These are phyloP conservation scores for Pseudotulostoma volvatum DNA, from an alignment of 495 filamentous ascomycete genomes.

Conservation along the genomic window DNA sequence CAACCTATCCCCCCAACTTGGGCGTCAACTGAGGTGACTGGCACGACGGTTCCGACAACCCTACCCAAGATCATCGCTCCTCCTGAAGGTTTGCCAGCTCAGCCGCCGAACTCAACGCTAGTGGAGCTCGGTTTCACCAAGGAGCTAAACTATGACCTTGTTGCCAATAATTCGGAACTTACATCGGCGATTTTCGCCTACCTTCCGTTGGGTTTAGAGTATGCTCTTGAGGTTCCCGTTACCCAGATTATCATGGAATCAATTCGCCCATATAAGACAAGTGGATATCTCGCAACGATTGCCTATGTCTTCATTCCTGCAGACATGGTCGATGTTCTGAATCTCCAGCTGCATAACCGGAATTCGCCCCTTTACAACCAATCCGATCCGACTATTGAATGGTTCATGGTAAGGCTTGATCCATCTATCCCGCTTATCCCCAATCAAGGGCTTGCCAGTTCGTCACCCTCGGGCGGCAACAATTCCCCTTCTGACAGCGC, in stretches of 20 bases:
- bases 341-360: slow-evolving; percentile 48
- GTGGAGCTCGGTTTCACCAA: slow-evolving; percentile 77
- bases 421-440: slow-evolving; percentile 60
- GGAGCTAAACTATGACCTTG: slow-evolving; percentile 66
- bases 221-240: slow-evolving; percentile 37
- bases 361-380: slow-evolving; percentile 59
- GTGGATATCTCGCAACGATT: slow-evolving; percentile 73
- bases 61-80: slow-evolving; percentile 68
- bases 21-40: not conserved
- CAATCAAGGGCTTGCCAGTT: slow-evolving; percentile 17
- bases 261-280: slow-evolving; percentile 49
- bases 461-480: slow-evolving; percentile 7
- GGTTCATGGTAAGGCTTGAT: slow-evolving; percentile 42
- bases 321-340: slow-evolving; percentile 43
- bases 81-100: slow-evolving; percentile 28
- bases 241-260: slow-evolving; percentile 47
- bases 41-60: slow-evolving; percentile 35
- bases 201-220: slow-evolving; percentile 57
- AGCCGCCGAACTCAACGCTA: slow-evolving; percentile 46
- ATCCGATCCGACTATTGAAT: slow-evolving; percentile 12
- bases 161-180: slow-evolving; percentile 49
- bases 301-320: slow-evolving; percentile 58
- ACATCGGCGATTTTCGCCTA: slow-evolving; percentile 77
- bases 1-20: not conserved
- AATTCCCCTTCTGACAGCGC: slow-evolving; percentile 5